Percentiles rank a stretch among this genome's conserved stretches.
Conservation (phyloP, 352 stramenopile species). For the Pythium angustatum region DNA sequence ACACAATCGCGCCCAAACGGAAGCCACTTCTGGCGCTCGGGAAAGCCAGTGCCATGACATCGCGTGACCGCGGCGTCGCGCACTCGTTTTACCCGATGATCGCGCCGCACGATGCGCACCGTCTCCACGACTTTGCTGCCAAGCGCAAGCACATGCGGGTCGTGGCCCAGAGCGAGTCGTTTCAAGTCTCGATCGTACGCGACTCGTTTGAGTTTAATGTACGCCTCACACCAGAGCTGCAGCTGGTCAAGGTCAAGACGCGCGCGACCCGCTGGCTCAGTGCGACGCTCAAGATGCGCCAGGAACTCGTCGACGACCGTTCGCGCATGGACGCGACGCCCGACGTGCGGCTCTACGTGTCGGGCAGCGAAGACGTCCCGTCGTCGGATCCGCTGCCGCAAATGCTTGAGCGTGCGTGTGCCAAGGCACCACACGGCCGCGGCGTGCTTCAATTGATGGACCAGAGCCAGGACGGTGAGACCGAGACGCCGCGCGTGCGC, state of each 20-base stretch:
- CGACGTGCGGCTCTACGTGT: slow-evolving; percentile 79
- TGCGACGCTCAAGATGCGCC: slow-evolving; percentile 78
- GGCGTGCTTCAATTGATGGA: slow-evolving; percentile 65
- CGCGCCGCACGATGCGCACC: slow-evolving; percentile 33
- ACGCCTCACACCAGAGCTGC: slow-evolving; percentile 49
- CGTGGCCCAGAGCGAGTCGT: slow-evolving; percentile 40
- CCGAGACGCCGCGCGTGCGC: slow-evolving; percentile 34
- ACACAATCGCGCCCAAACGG: neutral
- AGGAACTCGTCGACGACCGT: slow-evolving; percentile 66
- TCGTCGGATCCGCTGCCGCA: slow-evolving; percentile 43
- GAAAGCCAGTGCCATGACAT: slow-evolving; percentile 39
- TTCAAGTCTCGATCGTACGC: slow-evolving; percentile 65
- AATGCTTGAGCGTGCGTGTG: slow-evolving; percentile 27
- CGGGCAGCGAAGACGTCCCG: slow-evolving; percentile 56
- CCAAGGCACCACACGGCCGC: slow-evolving; percentile 30
- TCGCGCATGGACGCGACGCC: slow-evolving; percentile 68
- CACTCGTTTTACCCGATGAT: slow-evolving; percentile 83
- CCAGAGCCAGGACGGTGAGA: neutral
- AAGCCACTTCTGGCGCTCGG: slow-evolving; percentile 35
- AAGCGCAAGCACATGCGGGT: slow-evolving; percentile 47
- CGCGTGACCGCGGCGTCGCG: slow-evolving; percentile 62
- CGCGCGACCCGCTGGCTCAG: slow-evolving; percentile 74
- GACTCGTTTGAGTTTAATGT: slow-evolving; percentile 69
- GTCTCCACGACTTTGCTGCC: slow-evolving; percentile 45
- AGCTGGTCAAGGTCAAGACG: slow-evolving; percentile 62